A percentile compares a stretch with the other conserved stretches of the same genome.
Evolutionary conservation across 108 stramenopile genomes (phyloP).

Genomic region (Cylindrotheca closterium): DNA sequence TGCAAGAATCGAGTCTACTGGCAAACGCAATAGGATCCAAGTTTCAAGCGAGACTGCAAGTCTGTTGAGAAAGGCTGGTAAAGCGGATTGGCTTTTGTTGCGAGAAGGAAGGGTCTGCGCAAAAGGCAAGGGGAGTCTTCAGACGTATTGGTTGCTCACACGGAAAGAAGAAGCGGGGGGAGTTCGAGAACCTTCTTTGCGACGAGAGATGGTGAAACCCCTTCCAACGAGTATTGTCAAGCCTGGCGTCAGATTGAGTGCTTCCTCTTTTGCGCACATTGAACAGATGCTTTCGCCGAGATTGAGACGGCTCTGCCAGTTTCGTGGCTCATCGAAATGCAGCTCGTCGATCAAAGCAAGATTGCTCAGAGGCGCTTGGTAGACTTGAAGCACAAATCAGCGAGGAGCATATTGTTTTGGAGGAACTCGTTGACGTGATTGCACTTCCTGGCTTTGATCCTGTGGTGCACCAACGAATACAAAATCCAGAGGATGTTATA

Average conservation of each 20-base stretch:
- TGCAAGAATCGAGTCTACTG: constrained; percentile 48
- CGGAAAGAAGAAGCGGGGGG: not conserved
- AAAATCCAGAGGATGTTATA: not conserved
- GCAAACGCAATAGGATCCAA: constrained; percentile 33
- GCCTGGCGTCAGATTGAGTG: not conserved
- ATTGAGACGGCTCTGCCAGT: constrained; percentile 12
- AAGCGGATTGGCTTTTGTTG: constrained; percentile 31
- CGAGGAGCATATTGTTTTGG: not conserved
- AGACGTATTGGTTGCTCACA: constrained; percentile 30
- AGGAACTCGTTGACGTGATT: constrained; percentile 31
- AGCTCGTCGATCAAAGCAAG: not conserved
- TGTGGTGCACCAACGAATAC: not conserved
- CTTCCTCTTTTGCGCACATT: not conserved
- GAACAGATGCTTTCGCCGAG: constrained; percentile 25
- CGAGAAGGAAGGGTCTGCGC: constrained; percentile 31
- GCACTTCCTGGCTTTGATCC: constrained; percentile 24
- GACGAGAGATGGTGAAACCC: too few species aligned
- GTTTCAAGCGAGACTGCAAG: constrained; percentile 32
- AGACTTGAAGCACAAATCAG: constrained; percentile 1
- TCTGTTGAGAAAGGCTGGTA: constrained; percentile 17
- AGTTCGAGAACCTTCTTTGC: not conserved
- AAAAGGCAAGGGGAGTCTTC: constrained; percentile 57
- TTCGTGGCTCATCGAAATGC: constrained; percentile 20
- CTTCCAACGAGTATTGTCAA: not conserved
- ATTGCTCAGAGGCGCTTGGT: not conserved